Evolutionary conservation across 345 rosid species (phyloP).

Genomic region (Bruguiera parviflora): DNA sequence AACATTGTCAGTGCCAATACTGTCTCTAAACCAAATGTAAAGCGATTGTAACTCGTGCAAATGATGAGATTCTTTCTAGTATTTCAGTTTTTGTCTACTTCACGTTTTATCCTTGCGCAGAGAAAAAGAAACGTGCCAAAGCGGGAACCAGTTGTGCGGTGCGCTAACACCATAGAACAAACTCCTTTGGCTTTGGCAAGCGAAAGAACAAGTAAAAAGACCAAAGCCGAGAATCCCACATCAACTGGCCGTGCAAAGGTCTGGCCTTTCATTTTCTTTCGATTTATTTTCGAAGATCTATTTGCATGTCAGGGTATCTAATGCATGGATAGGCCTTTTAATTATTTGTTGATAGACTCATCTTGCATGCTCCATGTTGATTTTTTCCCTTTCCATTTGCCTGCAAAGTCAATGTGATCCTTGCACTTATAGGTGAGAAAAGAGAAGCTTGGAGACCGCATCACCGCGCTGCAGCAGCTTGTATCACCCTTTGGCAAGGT

Average conservation of each 20-base stretch:
- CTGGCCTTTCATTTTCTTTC: background rate
- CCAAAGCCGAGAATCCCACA: conserved; percentile 42
- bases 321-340: no score
- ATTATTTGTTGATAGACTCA: no score
- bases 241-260: conserved; percentile 53
- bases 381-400: background rate
- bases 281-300: background rate
- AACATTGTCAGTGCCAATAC: background rate
- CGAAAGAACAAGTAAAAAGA: conserved; percentile 42
- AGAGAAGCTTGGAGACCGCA: conserved; percentile 78
- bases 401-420: background rate
- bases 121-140: conserved; percentile 43
- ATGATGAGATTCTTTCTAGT: background rate
- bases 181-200: conserved; percentile 15
- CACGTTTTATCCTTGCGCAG: conserved; percentile 27
- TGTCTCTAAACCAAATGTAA: conserved; percentile 26
- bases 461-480: conserved; percentile 71
- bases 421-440: conserved; percentile 39
- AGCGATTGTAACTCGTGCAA: conserved; percentile 10
- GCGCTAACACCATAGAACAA: conserved; percentile 1
- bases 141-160: conserved; percentile 17
- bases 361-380: background rate
- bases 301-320: background rate
- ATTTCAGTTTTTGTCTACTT: background rate
- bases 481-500: conserved; percentile 98